Conservation (phyloP, 306 rosid species). For the Alnus glutinosa region DNA sequence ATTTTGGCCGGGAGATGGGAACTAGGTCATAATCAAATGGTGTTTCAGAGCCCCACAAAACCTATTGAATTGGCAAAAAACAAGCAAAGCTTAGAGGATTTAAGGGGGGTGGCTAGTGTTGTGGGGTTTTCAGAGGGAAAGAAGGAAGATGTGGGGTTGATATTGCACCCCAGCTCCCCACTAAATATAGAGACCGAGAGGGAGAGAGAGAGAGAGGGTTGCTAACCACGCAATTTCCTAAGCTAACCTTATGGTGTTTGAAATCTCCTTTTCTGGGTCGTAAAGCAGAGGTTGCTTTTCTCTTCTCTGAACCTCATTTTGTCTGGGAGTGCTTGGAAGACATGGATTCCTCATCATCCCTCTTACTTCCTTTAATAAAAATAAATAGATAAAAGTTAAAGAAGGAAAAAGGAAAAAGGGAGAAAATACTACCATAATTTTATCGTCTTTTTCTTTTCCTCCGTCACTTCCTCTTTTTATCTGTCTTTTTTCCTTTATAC, state of each 20-base stretch:
- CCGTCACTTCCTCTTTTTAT: slow-evolving; percentile 38
- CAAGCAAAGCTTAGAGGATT: slow-evolving; percentile 37
- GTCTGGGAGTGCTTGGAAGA: slow-evolving; percentile 93
- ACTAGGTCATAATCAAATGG: slow-evolving; percentile 56
- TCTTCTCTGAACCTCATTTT: slow-evolving; percentile 79
- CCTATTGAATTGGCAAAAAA: slow-evolving; percentile 62
- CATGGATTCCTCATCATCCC: slow-evolving; percentile 73
- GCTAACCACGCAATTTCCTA: slow-evolving; percentile 89
- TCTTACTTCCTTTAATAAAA: slow-evolving; percentile 25
- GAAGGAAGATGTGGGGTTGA: slow-evolving; percentile 67
- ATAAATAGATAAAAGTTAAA: slow-evolving; percentile 32
- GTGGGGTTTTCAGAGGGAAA: slow-evolving; percentile 50
- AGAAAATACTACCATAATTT: slow-evolving; percentile 41
- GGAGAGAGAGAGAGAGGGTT: slow-evolving; percentile 23
- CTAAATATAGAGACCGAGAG: slow-evolving; percentile 56
- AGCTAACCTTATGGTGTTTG: slow-evolving; percentile 77
- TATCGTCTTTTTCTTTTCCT: slow-evolving; percentile 39
- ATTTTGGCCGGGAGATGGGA: neutral
- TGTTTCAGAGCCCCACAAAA: slow-evolving; percentile 44
- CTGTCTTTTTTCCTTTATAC: slow-evolving; percentile 2
- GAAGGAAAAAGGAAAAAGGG: slow-evolving; percentile 34
- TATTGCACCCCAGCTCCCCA: slow-evolving; percentile 53
- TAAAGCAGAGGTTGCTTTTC: slow-evolving; percentile 85
- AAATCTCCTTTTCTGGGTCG: slow-evolving; percentile 96
- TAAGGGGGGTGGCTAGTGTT: slow-evolving; percentile 41